phyloP scores from a whole-genome alignment of 73 alveolate genomes.

The Paramecium pentaurelia region DNA sequence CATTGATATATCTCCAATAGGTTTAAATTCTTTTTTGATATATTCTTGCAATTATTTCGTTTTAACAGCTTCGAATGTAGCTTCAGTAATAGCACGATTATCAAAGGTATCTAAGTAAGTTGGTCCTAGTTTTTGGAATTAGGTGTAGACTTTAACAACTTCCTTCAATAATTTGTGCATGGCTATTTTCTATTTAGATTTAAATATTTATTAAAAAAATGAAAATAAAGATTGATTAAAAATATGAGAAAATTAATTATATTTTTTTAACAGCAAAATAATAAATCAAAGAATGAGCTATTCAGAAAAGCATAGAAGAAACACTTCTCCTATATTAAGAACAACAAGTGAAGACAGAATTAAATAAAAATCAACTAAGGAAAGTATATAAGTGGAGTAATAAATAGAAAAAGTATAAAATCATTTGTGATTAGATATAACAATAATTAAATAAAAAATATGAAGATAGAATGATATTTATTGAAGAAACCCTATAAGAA shows the following conservation, averaged over 20 bases:
- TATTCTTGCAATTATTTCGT: conserved; percentile 37
- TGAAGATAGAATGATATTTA: background rate
- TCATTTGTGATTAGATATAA: background rate
- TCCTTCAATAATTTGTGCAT: conserved; percentile 28
- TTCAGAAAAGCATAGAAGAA: conserved; percentile 18
- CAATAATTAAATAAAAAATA: background rate
- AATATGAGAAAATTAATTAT: background rate
- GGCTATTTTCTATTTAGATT: background rate
- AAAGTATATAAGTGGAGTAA: background rate
- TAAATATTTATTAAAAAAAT: background rate
- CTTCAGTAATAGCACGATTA: conserved; percentile 9
- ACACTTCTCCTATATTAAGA: background rate
- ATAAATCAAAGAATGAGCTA: background rate
- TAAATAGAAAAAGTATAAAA: conserved; percentile 2
- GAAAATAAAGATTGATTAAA: background rate
- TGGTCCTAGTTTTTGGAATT: conserved; percentile 8
- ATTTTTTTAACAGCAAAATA: background rate
- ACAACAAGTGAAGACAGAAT: conserved; percentile 41
- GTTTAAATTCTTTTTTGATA: conserved; percentile 26
- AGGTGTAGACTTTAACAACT: background rate
- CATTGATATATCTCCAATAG: conserved; percentile 35
- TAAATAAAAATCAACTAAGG: background rate
- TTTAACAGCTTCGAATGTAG: conserved; percentile 31
- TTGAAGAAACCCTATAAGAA: background rate
- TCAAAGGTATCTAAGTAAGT: conserved; percentile 28